phyloP scores from a whole-genome alignment of 108 stramenopile genomes.

The Skeletonema marinoi region DNA sequence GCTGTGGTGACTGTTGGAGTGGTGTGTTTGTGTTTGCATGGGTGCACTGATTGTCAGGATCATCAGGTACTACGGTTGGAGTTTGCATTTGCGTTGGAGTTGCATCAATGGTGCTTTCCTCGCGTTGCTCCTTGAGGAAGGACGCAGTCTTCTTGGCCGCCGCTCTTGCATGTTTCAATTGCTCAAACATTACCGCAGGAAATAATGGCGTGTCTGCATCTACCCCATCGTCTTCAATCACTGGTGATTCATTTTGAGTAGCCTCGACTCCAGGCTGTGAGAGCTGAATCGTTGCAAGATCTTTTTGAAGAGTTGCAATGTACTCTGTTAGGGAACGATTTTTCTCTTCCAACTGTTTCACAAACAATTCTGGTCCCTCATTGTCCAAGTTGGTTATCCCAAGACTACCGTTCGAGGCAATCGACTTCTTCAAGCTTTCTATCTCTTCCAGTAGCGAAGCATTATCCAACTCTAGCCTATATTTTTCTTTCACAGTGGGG shows the following conservation, averaged over 20 bases:
- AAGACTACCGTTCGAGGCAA: background rate
- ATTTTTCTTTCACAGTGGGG: conserved; percentile 33
- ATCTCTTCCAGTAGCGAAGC: conserved; percentile 22
- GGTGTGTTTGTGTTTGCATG: background rate
- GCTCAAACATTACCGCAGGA: conserved; percentile 15
- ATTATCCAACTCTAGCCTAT: conserved; percentile 32
- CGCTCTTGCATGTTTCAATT: conserved; percentile 21
- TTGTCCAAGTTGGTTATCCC: background rate
- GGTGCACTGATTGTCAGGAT: background rate
- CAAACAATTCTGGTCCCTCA: background rate
- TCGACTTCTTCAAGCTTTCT: conserved; percentile 12
- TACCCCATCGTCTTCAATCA: background rate
- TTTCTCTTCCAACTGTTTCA: conserved; percentile 20
- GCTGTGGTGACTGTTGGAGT: background rate
- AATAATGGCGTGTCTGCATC: background rate
- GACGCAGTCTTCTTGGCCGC: conserved; percentile 31
- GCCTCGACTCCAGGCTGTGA: background rate
- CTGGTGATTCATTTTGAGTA: background rate
- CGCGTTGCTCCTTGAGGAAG: conserved; percentile 18
- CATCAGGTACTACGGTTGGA: background rate
- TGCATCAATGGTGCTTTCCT: background rate
- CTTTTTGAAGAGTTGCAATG: conserved; percentile 15
- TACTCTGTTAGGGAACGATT: conserved; percentile 15
- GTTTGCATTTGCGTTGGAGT: background rate
- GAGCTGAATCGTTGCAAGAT: conserved; percentile 16